Evolutionary conservation across 176 grass and related monocot species (phyloP).

Genomic region (Hsuehochloa calcarea): DNA sequence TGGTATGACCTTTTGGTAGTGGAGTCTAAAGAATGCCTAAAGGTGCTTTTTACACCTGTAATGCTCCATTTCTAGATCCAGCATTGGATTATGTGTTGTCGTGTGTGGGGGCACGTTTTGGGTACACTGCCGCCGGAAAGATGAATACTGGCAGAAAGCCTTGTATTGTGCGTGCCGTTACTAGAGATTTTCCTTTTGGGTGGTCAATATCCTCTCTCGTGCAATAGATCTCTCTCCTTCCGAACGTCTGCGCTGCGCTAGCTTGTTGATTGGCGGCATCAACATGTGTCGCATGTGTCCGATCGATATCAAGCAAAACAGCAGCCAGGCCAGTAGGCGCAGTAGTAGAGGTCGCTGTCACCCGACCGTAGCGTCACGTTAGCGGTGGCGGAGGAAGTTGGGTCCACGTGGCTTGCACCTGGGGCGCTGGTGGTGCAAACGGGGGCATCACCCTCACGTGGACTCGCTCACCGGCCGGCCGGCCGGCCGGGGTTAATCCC

Average conservation of each 20-base stretch:
- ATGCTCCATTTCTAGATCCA: neutral
- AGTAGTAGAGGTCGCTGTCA: slow-evolving; percentile 16
- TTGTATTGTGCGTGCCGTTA: no score
- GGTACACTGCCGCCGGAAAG: no score
- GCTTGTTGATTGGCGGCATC: no score
- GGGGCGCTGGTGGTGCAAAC: slow-evolving; percentile 41
- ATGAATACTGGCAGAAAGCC: no score
- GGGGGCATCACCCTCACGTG: slow-evolving; percentile 30
- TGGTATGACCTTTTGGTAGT: neutral
- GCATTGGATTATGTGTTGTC: no score
- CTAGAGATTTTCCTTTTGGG: no score
- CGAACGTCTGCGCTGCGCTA: no score
- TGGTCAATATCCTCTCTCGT: no score
- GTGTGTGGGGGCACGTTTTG: no score
- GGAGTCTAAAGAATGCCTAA: no score
- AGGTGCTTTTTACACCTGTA: neutral
- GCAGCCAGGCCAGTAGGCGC: neutral
- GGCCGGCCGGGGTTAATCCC: slow-evolving; percentile 10
- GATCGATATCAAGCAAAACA: neutral
- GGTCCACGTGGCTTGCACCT: slow-evolving; percentile 33
- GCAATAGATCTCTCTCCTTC: no score
- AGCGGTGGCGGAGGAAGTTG: slow-evolving; percentile 36
- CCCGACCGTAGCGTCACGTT: neutral
- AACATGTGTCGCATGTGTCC: no score
- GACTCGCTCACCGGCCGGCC: slow-evolving; percentile 3